Evolutionary conservation across 192 early-diverging fungal genomes (phyloP).

Genomic region (Lunasporangiospora selenospora): DNA sequence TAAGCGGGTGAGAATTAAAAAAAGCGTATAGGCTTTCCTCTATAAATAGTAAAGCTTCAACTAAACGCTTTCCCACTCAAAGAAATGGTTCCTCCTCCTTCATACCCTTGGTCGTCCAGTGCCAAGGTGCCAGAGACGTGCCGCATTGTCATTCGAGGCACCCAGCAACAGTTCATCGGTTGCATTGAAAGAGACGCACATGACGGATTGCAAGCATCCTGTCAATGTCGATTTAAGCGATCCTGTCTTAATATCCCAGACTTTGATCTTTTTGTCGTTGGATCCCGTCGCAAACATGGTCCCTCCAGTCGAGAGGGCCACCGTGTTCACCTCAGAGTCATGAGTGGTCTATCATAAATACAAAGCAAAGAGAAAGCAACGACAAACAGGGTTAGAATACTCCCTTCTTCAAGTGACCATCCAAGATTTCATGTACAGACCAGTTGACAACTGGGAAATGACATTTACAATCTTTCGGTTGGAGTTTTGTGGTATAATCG

Average conservation of each 20-base stretch:
- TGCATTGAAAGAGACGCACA: conserved; percentile 80
- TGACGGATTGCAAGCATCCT: conserved; percentile 86
- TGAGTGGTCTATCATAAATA: conserved; percentile 57
- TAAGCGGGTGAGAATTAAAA: no score
- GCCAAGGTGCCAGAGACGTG: conserved; percentile 84
- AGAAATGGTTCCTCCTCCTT: no score
- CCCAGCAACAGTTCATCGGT: conserved; percentile 75
- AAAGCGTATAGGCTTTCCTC: no score
- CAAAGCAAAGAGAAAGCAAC: conserved; percentile 5
- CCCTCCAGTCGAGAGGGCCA: conserved; percentile 74
- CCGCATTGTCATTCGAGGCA: conserved; percentile 90
- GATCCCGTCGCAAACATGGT: conserved; percentile 80
- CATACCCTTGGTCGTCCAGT: conserved; percentile 76
- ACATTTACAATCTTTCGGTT: conserved; percentile 31
- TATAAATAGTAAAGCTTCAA: background rate
- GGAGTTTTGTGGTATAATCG: conserved; percentile 38
- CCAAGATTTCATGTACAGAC: background rate
- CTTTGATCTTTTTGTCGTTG: conserved; percentile 80
- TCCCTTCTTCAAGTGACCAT: background rate
- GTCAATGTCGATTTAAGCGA: conserved; percentile 65
- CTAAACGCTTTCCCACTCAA: background rate
- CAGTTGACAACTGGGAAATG: background rate
- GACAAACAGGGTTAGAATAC: conserved; percentile 12
- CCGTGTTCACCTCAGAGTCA: conserved; percentile 84
- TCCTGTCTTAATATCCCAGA: conserved; percentile 82